Percentiles rank a stretch among this genome's conserved stretches.
These are phyloP conservation scores for Mariannaea sp. DNA, from an alignment of 2,329 filamentous ascomycete species.

Conservation along the genomic window DNA sequence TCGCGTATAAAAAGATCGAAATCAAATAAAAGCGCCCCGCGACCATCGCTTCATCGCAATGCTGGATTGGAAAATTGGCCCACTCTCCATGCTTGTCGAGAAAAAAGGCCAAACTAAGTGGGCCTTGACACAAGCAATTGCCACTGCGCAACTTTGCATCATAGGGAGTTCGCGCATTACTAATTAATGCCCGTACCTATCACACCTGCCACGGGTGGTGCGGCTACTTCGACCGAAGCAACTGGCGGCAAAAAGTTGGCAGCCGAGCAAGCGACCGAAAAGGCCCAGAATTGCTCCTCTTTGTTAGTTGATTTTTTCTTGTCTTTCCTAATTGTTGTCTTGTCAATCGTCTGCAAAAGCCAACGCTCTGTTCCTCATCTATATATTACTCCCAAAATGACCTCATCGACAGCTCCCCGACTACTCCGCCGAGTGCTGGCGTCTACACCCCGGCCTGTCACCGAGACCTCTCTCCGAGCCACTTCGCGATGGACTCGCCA, in stretches of 20 bases:
- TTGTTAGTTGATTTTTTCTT: slow-evolving; percentile 16
- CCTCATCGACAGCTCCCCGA: slow-evolving; percentile 31
- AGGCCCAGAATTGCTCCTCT: slow-evolving; percentile 11
- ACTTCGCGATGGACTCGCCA: slow-evolving; percentile 37
- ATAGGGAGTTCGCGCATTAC: slow-evolving; percentile 42
- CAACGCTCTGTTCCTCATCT: neutral
- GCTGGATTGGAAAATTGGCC: slow-evolving; percentile 1
- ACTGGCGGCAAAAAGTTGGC: slow-evolving; percentile 38
- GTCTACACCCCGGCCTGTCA: slow-evolving; percentile 29
- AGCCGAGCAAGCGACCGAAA: slow-evolving; percentile 24
- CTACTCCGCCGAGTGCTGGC: slow-evolving; percentile 33
- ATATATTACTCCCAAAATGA: slow-evolving; percentile 27
- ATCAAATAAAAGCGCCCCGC: slow-evolving; percentile 16
- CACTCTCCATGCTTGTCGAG: neutral
- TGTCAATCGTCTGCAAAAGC: neutral
- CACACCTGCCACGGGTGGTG: slow-evolving; percentile 28
- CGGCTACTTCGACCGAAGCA: slow-evolving; percentile 19
- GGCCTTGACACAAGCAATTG: slow-evolving; percentile 9
- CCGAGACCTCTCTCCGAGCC: slow-evolving; percentile 29
- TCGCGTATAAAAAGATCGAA: neutral
- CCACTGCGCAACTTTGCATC: slow-evolving; percentile 35
- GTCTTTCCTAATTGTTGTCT: neutral
- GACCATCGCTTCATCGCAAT: slow-evolving; percentile 18
- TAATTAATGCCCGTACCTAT: slow-evolving; percentile 43
- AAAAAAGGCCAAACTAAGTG: slow-evolving; percentile 7